Conservation (phyloP, 1,139 yeast genomes). For the Entelexis paramagnoliae region DNA sequence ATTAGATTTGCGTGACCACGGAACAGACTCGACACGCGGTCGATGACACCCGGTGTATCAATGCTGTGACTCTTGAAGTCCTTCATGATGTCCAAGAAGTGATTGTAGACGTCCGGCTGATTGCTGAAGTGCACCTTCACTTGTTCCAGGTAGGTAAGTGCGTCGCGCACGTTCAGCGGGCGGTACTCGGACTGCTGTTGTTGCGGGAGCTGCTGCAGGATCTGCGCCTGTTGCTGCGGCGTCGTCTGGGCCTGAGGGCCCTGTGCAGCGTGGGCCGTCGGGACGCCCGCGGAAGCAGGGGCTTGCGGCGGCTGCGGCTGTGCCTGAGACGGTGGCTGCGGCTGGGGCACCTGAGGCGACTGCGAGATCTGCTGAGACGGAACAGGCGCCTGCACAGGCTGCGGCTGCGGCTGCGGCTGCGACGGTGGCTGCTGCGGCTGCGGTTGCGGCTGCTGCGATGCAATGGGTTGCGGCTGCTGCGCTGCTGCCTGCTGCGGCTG, state of each 20-base stretch:
- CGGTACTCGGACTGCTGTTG: conserved; percentile 43
- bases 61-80: conserved; percentile 72
- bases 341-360: too few species aligned
- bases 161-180: conserved; percentile 92
- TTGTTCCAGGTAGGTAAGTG: conserved; percentile 86
- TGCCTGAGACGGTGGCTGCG: background rate
- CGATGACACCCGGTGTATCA: conserved; percentile 97
- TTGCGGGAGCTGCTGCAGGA: conserved; percentile 16
- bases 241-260: conserved; percentile 16
- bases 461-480: background rate
- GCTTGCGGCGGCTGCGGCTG: conserved; percentile 6
- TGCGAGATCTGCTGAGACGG: conserved; percentile 7
- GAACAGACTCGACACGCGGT: conserved; percentile 80
- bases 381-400: background rate
- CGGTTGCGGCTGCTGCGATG: background rate
- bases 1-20: conserved; percentile 87
- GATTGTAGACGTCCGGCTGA: conserved; percentile 93
- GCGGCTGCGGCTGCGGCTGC: conserved; percentile 11
- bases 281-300: too few species aligned
- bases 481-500: background rate
- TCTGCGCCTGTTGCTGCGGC: conserved; percentile 10
- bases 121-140: conserved; percentile 85
- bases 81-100: conserved; percentile 93
- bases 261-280: too few species aligned
- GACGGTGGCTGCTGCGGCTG: conserved; percentile 6